Conservation (phyloP, 371 early-diverging fungal genomes). For the Mucor indicus region DNA sequence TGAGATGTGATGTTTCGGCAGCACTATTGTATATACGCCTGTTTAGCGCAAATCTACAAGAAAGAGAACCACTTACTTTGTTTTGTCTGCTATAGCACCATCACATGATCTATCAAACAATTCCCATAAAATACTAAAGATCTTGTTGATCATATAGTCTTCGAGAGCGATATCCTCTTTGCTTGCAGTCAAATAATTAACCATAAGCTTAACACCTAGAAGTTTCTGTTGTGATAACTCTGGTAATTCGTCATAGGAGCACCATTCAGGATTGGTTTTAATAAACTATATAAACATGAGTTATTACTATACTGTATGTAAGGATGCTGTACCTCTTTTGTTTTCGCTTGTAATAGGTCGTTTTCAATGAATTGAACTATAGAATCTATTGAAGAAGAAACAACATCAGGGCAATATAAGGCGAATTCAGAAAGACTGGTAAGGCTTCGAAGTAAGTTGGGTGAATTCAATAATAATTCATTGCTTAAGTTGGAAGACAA, state of each 20-base stretch:
- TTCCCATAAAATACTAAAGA: constrained; percentile 28
- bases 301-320: neutral
- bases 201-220: constrained; percentile 26
- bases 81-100: constrained; percentile 17
- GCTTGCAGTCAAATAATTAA: constrained; percentile 28
- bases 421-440: constrained; percentile 58
- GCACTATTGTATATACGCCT: constrained; percentile 16
- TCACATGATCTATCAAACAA: constrained; percentile 26
- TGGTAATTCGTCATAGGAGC: constrained; percentile 26
- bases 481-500: constrained; percentile 16
- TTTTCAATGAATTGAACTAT: constrained; percentile 58
- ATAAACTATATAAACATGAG: constrained; percentile 1
- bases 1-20: constrained; percentile 42
- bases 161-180: constrained; percentile 9
- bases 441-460: constrained; percentile 44
- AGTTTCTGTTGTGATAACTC: constrained; percentile 31
- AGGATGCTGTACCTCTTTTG: constrained; percentile 5
- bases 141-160: constrained; percentile 7
- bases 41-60: no score
- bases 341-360: constrained; percentile 37
- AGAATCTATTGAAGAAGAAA: constrained; percentile 38
- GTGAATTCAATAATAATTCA: constrained; percentile 18
- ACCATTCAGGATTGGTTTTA: constrained; percentile 27
- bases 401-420: constrained; percentile 42
- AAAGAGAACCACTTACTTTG: constrained; percentile 12